Conservation (phyloP, 2,329 filamentous ascomycete species). For the Claviceps humidiphila region DNA sequence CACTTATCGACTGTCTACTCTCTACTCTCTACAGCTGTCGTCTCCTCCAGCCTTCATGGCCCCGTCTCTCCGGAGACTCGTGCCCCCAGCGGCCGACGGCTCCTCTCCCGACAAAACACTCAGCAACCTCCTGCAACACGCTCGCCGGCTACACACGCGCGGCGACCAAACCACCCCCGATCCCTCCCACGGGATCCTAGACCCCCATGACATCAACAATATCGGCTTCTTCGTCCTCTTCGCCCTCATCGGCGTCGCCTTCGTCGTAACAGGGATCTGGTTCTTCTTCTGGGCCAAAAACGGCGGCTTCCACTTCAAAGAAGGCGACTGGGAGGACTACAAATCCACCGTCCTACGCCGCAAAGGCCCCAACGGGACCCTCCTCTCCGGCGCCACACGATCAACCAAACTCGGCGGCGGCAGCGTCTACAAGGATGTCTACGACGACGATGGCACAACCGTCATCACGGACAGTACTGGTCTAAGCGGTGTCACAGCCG, state of each 20-base stretch:
- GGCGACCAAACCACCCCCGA: conserved; percentile 19
- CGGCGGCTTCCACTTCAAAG: conserved; percentile 76
- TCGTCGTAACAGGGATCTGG: conserved; percentile 72
- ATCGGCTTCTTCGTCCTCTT: conserved; percentile 73
- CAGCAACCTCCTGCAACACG: conserved; percentile 11
- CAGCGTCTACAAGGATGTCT: conserved; percentile 66
- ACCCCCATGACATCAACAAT: conserved; percentile 46
- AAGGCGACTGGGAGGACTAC: conserved; percentile 96
- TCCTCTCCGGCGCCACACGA: conserved; percentile 69
- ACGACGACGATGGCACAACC: conserved; percentile 31
- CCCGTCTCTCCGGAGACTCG: conserved; percentile 20
- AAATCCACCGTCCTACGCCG: conserved; percentile 85
- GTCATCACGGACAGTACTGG: conserved; percentile 31
- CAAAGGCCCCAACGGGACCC: conserved; percentile 77
- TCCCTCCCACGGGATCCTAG: conserved; percentile 35
- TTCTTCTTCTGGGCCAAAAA: conserved; percentile 99
- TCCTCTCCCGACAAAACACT: too few relatives aligned
- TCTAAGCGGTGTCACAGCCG: conserved; percentile 43
- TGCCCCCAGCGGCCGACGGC: conserved; percentile 5
- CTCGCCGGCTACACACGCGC: conserved; percentile 26
- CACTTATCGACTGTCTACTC: too few relatives aligned
- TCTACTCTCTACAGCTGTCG: too few relatives aligned
- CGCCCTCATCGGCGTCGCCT: conserved; percentile 63
- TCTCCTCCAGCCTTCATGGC: conserved; percentile 19
- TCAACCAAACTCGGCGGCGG: conserved; percentile 79